Conservation (phyloP, 306 rosid species). For the Begonia loranthoides region DNA sequence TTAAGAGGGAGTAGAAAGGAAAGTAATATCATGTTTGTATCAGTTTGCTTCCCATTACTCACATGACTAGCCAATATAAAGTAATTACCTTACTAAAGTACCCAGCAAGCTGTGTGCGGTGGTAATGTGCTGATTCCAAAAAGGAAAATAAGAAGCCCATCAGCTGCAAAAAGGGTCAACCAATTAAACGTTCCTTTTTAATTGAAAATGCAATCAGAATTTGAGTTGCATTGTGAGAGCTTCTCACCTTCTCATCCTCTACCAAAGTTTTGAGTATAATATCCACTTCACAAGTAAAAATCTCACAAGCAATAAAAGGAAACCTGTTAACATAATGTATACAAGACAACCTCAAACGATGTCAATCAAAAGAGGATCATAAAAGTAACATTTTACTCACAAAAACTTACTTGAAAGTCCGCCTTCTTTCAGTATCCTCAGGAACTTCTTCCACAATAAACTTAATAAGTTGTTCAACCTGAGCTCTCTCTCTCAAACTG, state of each 20-base stretch:
- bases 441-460: slow-evolving; percentile 78
- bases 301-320: slow-evolving; percentile 88
- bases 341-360: background rate
- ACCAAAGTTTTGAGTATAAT: slow-evolving; percentile 66
- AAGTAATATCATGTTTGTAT: background rate
- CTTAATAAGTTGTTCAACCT: slow-evolving; percentile 59
- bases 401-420: slow-evolving; percentile 61
- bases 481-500: slow-evolving; percentile 65
- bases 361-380: slow-evolving; percentile 14
- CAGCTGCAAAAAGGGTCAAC: slow-evolving; percentile 40
- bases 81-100: slow-evolving; percentile 75
- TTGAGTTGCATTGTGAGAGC: background rate
- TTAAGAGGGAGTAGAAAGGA: background rate
- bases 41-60: background rate
- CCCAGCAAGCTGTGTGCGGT: slow-evolving; percentile 70
- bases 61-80: background rate
- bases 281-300: slow-evolving; percentile 86
- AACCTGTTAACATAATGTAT: slow-evolving; percentile 35
- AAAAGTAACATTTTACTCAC: background rate
- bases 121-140: slow-evolving; percentile 60
- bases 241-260: slow-evolving; percentile 76
- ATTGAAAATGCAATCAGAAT: background rate
- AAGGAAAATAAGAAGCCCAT: slow-evolving; percentile 75
- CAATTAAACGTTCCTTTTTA: slow-evolving; percentile 14
- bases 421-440: slow-evolving; percentile 74